These are phyloP conservation scores for Cymbomonas tetramitiformis DNA, from an alignment of 139 green algal species.

Conservation along the genomic window DNA sequence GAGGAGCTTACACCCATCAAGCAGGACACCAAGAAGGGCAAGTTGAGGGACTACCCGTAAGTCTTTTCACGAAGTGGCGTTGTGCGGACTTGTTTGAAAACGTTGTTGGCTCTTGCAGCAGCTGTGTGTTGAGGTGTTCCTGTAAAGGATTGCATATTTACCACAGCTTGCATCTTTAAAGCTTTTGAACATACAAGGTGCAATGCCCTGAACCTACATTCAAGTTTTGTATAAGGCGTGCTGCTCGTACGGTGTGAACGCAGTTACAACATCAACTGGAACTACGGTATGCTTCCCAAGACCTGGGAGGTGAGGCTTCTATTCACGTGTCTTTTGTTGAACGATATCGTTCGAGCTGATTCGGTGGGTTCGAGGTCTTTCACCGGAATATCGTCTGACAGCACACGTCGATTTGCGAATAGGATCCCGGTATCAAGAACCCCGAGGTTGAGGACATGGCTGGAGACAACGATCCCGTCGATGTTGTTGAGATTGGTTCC, in stretches of 20 bases:
- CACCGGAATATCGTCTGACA: no score
- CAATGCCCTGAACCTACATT: no score
- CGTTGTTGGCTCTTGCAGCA: no score
- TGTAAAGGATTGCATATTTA: not conserved
- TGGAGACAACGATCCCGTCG: slow-evolving; percentile 96
- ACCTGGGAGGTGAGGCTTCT: no score
- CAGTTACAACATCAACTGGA: slow-evolving; percentile 99
- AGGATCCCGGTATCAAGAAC: slow-evolving; percentile 62
- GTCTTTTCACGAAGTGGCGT: no score
- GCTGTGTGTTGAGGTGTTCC: not conserved
- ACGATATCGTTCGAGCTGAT: no score
- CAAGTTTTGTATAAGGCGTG: not conserved
- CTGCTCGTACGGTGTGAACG: not conserved
- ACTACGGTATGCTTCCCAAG: slow-evolving; percentile 96
- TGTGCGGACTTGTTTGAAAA: no score
- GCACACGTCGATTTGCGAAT: no score
- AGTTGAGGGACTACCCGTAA: slow-evolving; percentile 93
- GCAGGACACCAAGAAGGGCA: slow-evolving; percentile 99
- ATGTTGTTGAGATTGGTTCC: slow-evolving; percentile 91
- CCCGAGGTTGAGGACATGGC: slow-evolving; percentile 36
- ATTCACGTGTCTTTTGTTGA: no score
- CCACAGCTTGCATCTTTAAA: no score
- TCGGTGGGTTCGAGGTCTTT: no score
- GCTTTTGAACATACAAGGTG: no score
- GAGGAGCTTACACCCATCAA: slow-evolving; percentile 91